Evolutionary conservation across 768 basidiomycete species (phyloP), one percentile per base, ranked within the genome.

Genomic region (Leucocoprinus birnbaumii): DNA sequence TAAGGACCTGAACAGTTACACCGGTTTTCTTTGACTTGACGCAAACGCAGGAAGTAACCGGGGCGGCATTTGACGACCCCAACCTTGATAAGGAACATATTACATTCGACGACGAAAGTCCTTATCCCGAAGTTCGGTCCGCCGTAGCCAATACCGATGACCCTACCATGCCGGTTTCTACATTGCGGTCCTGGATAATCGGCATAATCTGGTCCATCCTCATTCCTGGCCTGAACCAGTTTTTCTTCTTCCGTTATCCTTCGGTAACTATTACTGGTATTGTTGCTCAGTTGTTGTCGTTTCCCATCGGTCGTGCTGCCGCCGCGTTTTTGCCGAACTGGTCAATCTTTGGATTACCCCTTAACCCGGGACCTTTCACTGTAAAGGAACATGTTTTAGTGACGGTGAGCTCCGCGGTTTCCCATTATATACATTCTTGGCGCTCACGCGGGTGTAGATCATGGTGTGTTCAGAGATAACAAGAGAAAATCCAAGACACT

Each of bases 301-400:
- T 82, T 66, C 89, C 89, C 1, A 63, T 89, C 25, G 89, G 89
- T 37, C 73, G 78, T 38, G 67, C 77, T 1, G 82, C 80, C 68
- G 82, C 83, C 0, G 69, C 74, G 7, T 70, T 72, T 54, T 47
- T 87, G 24, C 87, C 86, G 13, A 74, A 76, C 54, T 73, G 75
- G 64, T 77, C 67, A 38, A 74, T 87, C 53, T 80, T 86, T 40
- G 86, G 86, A 9, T 57, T 85, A 46, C 71, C 78, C 3, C 62
- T 91, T 40, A 91, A 91, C 65, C 88, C 89, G 0, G 89, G 89
- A 24, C 86, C 82, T 1, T 91, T 91, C 69, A 79, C 79, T 2
- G 81, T 89, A 65, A 91, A 90, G 64, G 87, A 90, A 61, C 86
- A 89, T 65, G 89, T 89, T 45, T 65, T 81, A 57, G 74, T 80